A percentile compares a stretch with the other conserved stretches of the same genome.
Evolutionary conservation across 345 rosid species (phyloP).

Genomic region (Bretschneidera sinensis): DNA sequence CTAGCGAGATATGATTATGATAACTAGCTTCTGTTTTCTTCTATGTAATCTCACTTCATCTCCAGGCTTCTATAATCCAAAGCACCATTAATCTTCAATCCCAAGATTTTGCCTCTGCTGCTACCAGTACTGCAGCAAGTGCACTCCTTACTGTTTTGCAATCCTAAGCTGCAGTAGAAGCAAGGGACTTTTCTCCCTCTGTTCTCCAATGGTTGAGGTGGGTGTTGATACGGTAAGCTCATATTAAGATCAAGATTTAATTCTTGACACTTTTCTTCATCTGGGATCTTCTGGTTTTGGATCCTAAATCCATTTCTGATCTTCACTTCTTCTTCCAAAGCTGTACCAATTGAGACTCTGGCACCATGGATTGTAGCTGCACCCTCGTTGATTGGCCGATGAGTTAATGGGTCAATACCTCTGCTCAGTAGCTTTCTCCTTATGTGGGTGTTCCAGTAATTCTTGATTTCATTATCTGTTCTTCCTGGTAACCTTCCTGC

Average conservation of each 20-base stretch:
- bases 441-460: conserved; percentile 69
- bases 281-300: conserved; percentile 15
- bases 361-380: neutral
- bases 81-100: conserved; percentile 47
- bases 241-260: conserved; percentile 34
- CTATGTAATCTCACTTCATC: conserved; percentile 38
- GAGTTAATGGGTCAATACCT: conserved; percentile 65
- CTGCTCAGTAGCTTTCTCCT: conserved; percentile 58
- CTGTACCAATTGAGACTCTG: conserved; percentile 1
- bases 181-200: conserved; percentile 9
- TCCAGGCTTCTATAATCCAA: conserved; percentile 62
- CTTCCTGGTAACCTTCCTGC: conserved; percentile 69
- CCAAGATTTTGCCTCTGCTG: conserved; percentile 46
- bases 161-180: conserved; percentile 23
- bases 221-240: conserved; percentile 24
- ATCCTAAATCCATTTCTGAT: neutral
- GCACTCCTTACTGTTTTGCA: conserved; percentile 12
- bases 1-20: neutral
- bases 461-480: conserved; percentile 66
- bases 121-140: conserved; percentile 8
- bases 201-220: conserved; percentile 4
- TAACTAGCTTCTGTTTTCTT: neutral
- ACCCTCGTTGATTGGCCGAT: conserved; percentile 34
- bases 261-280: conserved; percentile 11
- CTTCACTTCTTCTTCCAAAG: conserved; percentile 13